Base-by-base conservation (phyloP, 192 early-diverging fungal species). In the Oehlia diaphana region DNA sequence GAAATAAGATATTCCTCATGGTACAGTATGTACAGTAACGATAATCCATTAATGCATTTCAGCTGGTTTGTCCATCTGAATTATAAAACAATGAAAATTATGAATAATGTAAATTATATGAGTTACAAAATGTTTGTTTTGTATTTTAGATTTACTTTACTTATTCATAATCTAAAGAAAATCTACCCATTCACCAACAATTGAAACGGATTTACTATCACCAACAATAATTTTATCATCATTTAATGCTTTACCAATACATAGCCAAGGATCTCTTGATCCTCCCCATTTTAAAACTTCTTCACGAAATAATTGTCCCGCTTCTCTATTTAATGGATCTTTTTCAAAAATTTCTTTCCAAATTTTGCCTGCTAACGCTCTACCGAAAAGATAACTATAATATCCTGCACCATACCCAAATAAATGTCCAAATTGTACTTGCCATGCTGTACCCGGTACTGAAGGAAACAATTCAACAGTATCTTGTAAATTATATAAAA, bases 251-350 rank as follows among this genome's bases (percentile, higher is more conserved):
- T 88, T 85, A 0, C 91, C 92, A 23, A 95, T 80, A 50, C 92
- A 92, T 72, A 88, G 76, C 95, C 96, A 98, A 6, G 96, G 96
- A 85, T 97, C 94, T 49, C 95, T 88, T 4, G 94, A 95, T 16
- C 98, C 98, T 39, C 98, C 98, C 95, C 95, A 96, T 67, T 92
- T 83, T 71, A 98, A 84, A 31, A 99, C 84, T 81, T 97, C 88
- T 31, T 88, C 87, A 62, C 87, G 88, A 77, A 93, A 88, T 42
- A 88, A 87, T 86, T 90, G 93, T 49, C 94, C 94, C 0, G 87
- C 87, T 39, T 85, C 85, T 69, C 93, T 82, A 71, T 82, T 84
- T 64, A 93, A 86, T 19, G 92, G 92, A 72, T 88, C 84, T 8
- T 84, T 81, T n/a, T 83, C 87, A 82, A 98, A 97, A 44, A 90